Base-by-base conservation (phyloP, 257 asterid species). In the Plantago ovata region DNA sequence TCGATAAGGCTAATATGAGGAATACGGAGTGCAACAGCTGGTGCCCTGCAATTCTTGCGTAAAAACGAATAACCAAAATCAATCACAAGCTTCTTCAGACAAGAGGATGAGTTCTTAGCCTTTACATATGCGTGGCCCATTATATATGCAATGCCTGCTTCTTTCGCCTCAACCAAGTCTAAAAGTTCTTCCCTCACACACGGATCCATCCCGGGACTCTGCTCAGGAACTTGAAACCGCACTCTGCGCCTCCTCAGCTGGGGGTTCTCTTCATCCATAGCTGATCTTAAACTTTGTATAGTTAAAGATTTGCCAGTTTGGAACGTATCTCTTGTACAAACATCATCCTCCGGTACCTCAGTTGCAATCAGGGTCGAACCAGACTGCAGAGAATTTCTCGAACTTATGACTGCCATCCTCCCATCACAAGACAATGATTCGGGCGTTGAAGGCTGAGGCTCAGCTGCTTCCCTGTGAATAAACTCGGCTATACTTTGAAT, bases 321-420 rank as follows among this genome's bases (percentile, higher is more conserved):
- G 39, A 77, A 66, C 18, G 87, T 70, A 51, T 70, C 51, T 44
- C 56, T 61, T 6, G 39, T 62, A 42, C 60, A 75, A 13, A 40
- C 12, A 18, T 77, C 84, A 42, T 79, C 86, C 7, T n/a, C n/a
- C n/a, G n/a, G n/a, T n/a, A 50, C 72, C 71, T 80, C 81, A 0
- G 86, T 72, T 19, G 74, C 72, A 13, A 78, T 53, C 45, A 87
- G 62, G 19, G 70, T 75, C 21, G 91, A 65, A 21, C 67, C 73
- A 1, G 92, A 78, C 19, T 78, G 79, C 0, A 73, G 38, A 40
- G 50, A n/a, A n/a, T n/a, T 62, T 40, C 71, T 68, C 43, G 86
- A 76, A 77, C 96, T 81, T 69, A 91, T 85, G 18, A 91, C 96
- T 0, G 98, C 98, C 98, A 91, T 87, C 67, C 98, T 75, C 62